These are phyloP conservation scores for Myriosclerotinia curreyana DNA, from an alignment of 2,329 filamentous ascomycete species.

Conservation along the genomic window DNA sequence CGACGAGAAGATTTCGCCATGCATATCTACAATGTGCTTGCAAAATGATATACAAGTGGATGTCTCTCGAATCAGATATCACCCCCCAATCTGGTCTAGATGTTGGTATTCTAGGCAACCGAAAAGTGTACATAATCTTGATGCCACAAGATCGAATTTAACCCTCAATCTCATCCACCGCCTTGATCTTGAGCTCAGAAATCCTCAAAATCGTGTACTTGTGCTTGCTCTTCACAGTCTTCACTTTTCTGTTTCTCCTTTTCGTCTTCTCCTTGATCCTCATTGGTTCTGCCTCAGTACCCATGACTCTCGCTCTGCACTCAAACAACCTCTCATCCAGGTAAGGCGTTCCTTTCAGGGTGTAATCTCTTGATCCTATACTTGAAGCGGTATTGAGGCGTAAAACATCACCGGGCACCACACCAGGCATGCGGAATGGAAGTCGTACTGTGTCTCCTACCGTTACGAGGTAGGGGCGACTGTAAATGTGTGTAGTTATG, in stretches of 20 bases:
- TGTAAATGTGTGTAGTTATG: conserved; percentile 76
- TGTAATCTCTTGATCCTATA: conserved; percentile 86
- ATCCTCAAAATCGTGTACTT: conserved; percentile 82
- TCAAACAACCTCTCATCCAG: conserved; percentile 81
- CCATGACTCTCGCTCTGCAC: conserved; percentile 80
- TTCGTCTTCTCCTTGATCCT: conserved; percentile 78
- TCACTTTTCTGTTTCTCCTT: conserved; percentile 69
- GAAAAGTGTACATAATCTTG: background rate
- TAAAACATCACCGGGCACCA: conserved; percentile 77
- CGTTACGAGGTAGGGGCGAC: conserved; percentile 74
- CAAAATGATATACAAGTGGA: background rate
- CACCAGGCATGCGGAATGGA: conserved; percentile 74
- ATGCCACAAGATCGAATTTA: background rate
- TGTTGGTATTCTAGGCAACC: background rate
- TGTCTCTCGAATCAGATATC: background rate
- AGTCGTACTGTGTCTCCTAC: conserved; percentile 72
- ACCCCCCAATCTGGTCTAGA: background rate
- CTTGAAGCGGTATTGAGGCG: conserved; percentile 81
- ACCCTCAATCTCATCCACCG: conserved; percentile 43
- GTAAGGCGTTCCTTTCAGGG: conserved; percentile 76
- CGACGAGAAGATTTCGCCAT: conserved; percentile 3
- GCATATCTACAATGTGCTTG: conserved; percentile 1
- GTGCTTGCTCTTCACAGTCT: conserved; percentile 84
- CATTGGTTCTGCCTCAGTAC: conserved; percentile 77
- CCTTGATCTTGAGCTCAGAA: conserved; percentile 63